Percentiles rank a stretch among this genome's conserved stretches.
These are phyloP conservation scores for Tetrapyrgos nigripes DNA, from an alignment of 1,284 basidiomycete genomes.

Conservation along the genomic window DNA sequence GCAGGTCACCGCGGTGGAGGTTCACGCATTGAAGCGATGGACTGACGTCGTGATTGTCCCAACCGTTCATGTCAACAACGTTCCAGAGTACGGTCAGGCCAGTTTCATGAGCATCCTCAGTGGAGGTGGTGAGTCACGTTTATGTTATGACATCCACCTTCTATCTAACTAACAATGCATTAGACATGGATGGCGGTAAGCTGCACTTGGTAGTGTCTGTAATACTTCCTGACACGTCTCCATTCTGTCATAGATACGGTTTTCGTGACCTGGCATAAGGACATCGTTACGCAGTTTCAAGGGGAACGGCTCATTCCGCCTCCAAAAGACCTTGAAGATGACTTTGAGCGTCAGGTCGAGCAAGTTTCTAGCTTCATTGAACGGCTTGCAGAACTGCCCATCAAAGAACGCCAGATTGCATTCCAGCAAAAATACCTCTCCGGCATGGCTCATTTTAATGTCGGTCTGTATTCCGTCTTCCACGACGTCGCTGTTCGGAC, in stretches of 20 bases:
- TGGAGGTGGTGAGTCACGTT: conserved; percentile 60
- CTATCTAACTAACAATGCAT: not conserved
- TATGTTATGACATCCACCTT: not conserved
- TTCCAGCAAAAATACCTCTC: conserved; percentile 56
- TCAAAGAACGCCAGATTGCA: conserved; percentile 38
- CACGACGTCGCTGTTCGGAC: conserved; percentile 63
- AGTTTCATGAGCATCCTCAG: conserved; percentile 61
- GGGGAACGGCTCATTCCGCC: conserved; percentile 45
- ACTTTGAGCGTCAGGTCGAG: conserved; percentile 61
- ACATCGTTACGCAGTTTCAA: conserved; percentile 55
- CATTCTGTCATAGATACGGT: conserved; percentile 54
- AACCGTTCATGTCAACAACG: conserved; percentile 42
- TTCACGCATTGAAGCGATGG: conserved; percentile 51
- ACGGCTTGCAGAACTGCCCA: conserved; percentile 24
- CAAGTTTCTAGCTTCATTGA: conserved; percentile 49
- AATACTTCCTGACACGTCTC: not conserved
- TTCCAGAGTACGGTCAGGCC: conserved; percentile 7
- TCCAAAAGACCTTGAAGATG: conserved; percentile 46
- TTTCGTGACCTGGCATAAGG: conserved; percentile 54
- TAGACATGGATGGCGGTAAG: conserved; percentile 20
- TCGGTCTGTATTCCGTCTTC: conserved; percentile 66
- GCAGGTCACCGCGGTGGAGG: conserved; percentile 61
- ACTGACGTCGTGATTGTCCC: conserved; percentile 65
- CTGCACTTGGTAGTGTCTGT: not conserved
- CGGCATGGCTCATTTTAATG: conserved; percentile 54